Evolutionary conservation across 2,329 filamentous ascomycete species (phyloP).

Genomic region (Fusarium tupiense): DNA sequence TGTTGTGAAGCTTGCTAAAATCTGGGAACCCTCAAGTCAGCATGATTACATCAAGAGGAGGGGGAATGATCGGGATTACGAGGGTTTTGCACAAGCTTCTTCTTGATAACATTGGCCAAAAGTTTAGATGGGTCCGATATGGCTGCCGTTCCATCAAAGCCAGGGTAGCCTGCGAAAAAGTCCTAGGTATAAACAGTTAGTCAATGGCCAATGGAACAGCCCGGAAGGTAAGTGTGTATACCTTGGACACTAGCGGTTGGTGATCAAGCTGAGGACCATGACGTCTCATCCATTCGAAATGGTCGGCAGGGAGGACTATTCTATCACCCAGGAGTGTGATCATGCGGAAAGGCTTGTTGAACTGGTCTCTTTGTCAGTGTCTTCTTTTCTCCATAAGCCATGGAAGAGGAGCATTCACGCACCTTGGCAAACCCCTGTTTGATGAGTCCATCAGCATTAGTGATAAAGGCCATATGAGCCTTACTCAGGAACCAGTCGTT

Average conservation of each 20-base stretch:
- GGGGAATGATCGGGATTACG: background rate
- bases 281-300: background rate
- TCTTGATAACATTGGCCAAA: background rate
- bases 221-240: fast-evolving
- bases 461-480: background rate
- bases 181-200: background rate
- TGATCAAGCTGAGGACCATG: background rate
- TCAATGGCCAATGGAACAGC: fast-evolving
- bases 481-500: background rate
- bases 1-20: background rate
- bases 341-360: background rate
- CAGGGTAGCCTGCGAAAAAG: background rate
- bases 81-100: background rate
- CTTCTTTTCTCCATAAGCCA: fast-evolving
- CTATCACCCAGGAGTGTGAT: background rate
- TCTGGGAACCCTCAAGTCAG: background rate
- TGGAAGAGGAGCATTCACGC: background rate
- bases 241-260: background rate
- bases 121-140: background rate
- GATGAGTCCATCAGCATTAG: background rate
- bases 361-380: background rate
- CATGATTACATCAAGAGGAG: background rate
- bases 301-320: background rate
- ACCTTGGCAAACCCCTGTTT: background rate
- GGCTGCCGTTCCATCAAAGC: background rate